Conservation (phyloP, 2,329 filamentous ascomycete genomes). For the Trichoderma sp. region DNA sequence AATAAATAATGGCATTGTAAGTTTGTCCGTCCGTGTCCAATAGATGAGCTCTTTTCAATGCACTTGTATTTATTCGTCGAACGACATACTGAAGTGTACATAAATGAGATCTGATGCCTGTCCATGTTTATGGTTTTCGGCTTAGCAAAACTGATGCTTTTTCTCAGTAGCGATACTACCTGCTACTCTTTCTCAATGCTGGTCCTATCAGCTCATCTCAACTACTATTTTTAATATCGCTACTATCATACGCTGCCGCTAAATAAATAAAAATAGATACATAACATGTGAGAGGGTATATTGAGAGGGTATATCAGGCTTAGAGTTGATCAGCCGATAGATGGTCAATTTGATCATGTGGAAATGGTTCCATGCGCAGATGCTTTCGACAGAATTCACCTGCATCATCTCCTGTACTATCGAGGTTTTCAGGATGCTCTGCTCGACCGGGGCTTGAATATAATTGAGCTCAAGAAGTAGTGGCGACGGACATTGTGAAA, state of each 20-base stretch:
- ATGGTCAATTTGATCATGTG: neutral
- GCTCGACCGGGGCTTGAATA: neutral
- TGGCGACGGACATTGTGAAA: no score
- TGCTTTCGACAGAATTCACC: neutral
- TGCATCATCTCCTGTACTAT: neutral
- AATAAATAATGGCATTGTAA: no score
- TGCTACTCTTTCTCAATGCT: neutral
- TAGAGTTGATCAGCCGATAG: neutral
- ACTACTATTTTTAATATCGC: neutral
- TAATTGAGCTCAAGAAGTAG: no score
- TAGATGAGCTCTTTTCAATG: no score
- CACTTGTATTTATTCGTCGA: no score
- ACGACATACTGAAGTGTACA: no score
- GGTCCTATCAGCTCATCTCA: neutral
- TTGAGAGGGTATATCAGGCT: neutral
- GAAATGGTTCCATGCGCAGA: neutral
- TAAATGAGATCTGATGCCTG: no score
- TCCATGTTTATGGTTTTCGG: no score
- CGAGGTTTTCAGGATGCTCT: neutral
- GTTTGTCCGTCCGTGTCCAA: no score
- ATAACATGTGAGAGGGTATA: no score
- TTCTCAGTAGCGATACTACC: neutral
- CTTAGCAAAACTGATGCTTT: neutral
- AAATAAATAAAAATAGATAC: no score
- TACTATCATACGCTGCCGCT: no score